Conservation (phyloP, 306 rosid species). For the Quercus ilex region DNA sequence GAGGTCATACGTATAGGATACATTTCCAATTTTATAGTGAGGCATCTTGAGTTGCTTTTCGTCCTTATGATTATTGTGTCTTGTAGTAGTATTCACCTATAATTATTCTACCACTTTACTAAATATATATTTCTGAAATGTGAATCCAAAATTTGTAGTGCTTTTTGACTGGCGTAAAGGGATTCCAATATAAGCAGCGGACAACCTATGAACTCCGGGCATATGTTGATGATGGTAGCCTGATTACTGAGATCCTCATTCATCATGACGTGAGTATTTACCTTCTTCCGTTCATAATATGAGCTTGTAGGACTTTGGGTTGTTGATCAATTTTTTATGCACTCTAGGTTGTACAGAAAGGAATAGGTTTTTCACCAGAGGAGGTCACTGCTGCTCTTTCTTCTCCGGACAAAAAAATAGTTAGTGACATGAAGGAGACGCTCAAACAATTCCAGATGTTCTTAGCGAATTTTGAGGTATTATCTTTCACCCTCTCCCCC, state of each 20-base stretch:
- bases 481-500: background rate
- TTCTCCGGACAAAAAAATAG: constrained; percentile 50
- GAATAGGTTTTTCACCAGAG: constrained; percentile 70
- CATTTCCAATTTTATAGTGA: background rate
- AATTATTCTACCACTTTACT: background rate
- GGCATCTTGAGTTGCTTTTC: background rate
- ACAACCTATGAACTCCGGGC: constrained; percentile 67
- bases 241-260: constrained; percentile 72
- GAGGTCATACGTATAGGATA: background rate
- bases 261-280: constrained; percentile 66
- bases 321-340: constrained; percentile 15
- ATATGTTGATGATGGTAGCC: constrained; percentile 89
- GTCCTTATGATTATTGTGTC: too few relatives aligned
- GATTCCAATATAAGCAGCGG: constrained; percentile 64
- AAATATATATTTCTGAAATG: constrained; percentile 6
- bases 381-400: constrained; percentile 71
- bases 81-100: background rate
- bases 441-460: constrained; percentile 67
- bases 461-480: constrained; percentile 80
- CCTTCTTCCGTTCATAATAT: background rate
- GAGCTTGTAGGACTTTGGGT: constrained; percentile 3
- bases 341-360: constrained; percentile 68
- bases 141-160: constrained; percentile 53
- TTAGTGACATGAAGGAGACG: constrained; percentile 51
- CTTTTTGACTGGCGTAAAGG: constrained; percentile 86